Base-by-base conservation (phyloP, 176 grass and related monocot species). In the Stipa capillata region DNA sequence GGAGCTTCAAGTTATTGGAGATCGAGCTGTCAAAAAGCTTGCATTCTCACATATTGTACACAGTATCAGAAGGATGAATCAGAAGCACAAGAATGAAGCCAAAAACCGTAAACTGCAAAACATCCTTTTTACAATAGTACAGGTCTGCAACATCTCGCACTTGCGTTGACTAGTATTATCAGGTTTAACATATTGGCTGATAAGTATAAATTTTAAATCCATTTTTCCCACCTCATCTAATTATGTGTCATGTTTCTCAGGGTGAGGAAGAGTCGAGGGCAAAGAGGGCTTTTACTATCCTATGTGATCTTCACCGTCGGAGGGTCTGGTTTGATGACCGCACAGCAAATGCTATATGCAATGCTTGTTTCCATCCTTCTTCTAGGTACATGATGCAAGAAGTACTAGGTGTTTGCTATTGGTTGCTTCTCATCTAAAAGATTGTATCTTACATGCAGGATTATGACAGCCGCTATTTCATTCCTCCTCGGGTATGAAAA, bases 401-500 rank as follows among this genome's bases (percentile, higher is more conserved):
- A 37, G 70, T 32, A 63, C 16, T 78, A 21, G n/a, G 2, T 53
- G 53, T 45, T 62, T 72, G 3, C 68, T 76, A 60, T 31, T 67
- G 33, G 23, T 34, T 67, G 24, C 12, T 65, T 21, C 54, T 74
- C 45, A 52, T 27, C 53, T 83, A 61, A 89, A 71, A 25, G 5
- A 80, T 74, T 78, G 1, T 74, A 13, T 50, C 60, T 42, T 83
- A 52, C 17, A 24, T 84, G 71, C 63, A 94, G 92, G 86, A 92
- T 98, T 89, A 93, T 90, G 90, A 88, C 90, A 73, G 78, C 96
- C 8, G 83, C 96, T 80, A 77, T 98, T 85, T 92, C 86, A 11
- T 98, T 98, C 80, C 92, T 98, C 82, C 87, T 98, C 68, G 96
- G 95, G 36, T 94, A 98, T 75, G 96, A 93, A 90, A 91, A 90